These are phyloP conservation scores for Actinomucor elegans DNA, from an alignment of 371 early-diverging fungal genomes.

Conservation along the genomic window DNA sequence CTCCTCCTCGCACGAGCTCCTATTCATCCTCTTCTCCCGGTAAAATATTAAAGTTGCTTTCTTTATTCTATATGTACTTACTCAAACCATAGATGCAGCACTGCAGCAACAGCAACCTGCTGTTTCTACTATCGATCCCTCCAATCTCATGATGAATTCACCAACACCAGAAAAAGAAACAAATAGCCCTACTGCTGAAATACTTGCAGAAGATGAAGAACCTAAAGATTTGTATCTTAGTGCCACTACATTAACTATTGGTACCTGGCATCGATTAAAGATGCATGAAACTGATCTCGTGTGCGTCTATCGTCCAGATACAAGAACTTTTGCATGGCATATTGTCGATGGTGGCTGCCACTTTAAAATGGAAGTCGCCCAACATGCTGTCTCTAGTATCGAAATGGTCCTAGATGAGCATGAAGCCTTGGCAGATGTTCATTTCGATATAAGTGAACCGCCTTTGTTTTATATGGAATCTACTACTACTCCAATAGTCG, in stretches of 20 bases:
- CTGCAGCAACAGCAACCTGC: not conserved
- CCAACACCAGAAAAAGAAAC: not conserved
- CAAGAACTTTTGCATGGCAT: conserved; percentile 67
- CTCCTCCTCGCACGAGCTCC: not conserved
- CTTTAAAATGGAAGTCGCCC: conserved; percentile 73
- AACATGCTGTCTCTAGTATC: conserved; percentile 57
- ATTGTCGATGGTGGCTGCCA: conserved; percentile 65
- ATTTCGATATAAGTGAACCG: conserved; percentile 59
- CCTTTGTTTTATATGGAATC: conserved; percentile 69
- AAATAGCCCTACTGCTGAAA: no score
- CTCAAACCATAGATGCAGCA: not conserved
- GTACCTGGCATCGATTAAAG: conserved; percentile 77
- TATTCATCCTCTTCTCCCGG: conserved; percentile 8
- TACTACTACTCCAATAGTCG: conserved; percentile 2
- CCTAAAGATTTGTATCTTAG: conserved; percentile 39
- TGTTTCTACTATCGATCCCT: conserved; percentile 22
- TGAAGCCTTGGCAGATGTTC: conserved; percentile 52
- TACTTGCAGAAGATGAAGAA: conserved; percentile 13
- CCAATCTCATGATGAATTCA: conserved; percentile 15
- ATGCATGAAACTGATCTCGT: conserved; percentile 62
- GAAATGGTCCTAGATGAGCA: conserved; percentile 49
- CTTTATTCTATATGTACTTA: not conserved
- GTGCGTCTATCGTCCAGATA: conserved; percentile 57
- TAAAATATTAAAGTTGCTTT: not conserved
- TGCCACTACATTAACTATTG: conserved; percentile 69